A percentile compares a stretch with the other conserved stretches of the same genome.
Conservation (phyloP, 2,329 filamentous ascomycete genomes). For the Colletotrichum coccodes region DNA sequence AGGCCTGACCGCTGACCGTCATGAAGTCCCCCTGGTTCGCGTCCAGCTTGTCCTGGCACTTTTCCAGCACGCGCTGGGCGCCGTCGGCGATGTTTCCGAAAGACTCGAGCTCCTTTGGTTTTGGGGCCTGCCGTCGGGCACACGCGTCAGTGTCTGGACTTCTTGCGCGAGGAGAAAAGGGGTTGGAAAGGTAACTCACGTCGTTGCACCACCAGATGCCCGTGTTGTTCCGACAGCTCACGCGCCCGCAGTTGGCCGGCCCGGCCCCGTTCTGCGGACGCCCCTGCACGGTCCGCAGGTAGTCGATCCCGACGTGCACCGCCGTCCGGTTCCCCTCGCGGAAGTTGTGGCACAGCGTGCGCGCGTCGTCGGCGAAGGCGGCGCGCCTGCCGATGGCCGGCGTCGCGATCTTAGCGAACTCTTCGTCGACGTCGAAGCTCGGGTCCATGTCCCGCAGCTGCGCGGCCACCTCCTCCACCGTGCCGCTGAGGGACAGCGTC, state of each 20-base stretch:
- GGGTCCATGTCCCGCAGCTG: not conserved
- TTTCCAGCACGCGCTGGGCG: conserved; percentile 6
- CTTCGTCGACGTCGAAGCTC: not conserved
- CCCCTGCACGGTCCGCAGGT: conserved; percentile 3
- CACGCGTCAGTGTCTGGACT: not conserved
- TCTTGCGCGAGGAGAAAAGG: not conserved
- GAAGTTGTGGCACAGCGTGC: conserved; percentile 17
- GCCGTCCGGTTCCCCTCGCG: conserved; percentile 14
- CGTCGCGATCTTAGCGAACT: not conserved
- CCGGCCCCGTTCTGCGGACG: conserved; percentile 19
- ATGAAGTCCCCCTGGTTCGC: conserved; percentile 13
- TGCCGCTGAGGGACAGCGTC: conserved; percentile 3
- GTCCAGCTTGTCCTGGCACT: conserved; percentile 21
- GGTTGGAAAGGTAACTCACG: not conserved
- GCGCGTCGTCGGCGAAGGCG: not conserved
- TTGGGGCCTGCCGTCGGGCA: not conserved
- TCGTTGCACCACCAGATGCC: conserved; percentile 27
- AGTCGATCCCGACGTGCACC: not conserved
- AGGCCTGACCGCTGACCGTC: conserved; percentile 22
- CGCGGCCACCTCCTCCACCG: conserved; percentile 2
- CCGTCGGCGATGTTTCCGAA: conserved; percentile 24
- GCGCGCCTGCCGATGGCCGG: not conserved
- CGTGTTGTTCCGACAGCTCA: conserved; percentile 13
- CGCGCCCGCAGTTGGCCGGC: conserved; percentile 17
- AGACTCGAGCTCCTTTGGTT: conserved; percentile 9